Base-by-base conservation (phyloP, 805 yeast species). In the Lachancea meyersii region DNA sequence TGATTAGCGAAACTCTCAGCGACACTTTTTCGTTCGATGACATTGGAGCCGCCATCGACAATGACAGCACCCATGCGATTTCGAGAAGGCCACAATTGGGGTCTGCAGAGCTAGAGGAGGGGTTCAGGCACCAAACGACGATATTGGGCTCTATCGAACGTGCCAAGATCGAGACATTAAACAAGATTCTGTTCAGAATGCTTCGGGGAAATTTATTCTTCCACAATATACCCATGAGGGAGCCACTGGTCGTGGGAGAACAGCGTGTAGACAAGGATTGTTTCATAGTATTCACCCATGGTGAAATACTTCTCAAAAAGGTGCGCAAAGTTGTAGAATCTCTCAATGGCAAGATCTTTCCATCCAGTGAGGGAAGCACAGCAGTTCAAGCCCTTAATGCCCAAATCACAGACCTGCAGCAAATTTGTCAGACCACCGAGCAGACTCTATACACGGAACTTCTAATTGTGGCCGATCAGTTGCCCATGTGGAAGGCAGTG, bases 261-360 rank as follows among this genome's bases (percentile, higher is more conserved):
- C 67, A 65, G 40, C 41, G 36, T 14, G 76, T 82, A 9, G 80
- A 76, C 49, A 91, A 91, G 62, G 84, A 81, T 58, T 81, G 87
- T 36, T 89, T 93, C 57, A 78, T 94, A 47, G 80, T 91, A 30
- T 89, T 89, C 57, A 84, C 97, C 17, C 97, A 94, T 65, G 99
- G 99, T 57, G 69, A 76, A 28, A 66, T 82, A 48, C 72, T 93
- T 44, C 62, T 82, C 41, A 71, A 76, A 48, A 79, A 91, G 61
- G 85, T 89, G 38, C 77, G 74, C 57, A 83, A 80, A 60, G 86
- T 94, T 44, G 79, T 94, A 48, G 96, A 88, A 57, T 86, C 97
- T 1, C 73, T 93, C 52, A 96, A 88, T 55, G 96, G 95, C 6
- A 77, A 73, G 48, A 70, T 87, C 20, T 50, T 59, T 33, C 47